Percentiles rank a stretch among this genome's conserved stretches.
Evolutionary conservation across 106 monocot species (phyloP).

Genomic region (Platanthera guangdongensis): DNA sequence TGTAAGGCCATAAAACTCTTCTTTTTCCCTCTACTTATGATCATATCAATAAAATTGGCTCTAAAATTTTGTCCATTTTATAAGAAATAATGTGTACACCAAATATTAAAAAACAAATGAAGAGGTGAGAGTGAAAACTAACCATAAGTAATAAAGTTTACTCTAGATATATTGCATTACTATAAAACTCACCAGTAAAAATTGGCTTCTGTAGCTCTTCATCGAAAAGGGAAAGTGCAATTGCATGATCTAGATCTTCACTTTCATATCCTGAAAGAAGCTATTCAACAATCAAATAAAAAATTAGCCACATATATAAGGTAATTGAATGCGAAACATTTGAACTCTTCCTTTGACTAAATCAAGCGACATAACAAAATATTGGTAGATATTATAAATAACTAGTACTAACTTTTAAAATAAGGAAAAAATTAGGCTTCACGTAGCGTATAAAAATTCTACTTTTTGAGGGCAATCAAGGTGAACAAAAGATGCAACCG

Average conservation of each 20-base stretch:
- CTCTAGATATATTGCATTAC: not conserved
- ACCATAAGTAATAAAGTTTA: not conserved
- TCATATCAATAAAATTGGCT: not conserved
- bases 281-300: slow-evolving; percentile 13
- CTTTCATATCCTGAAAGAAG: slow-evolving; percentile 31
- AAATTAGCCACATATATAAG: not conserved
- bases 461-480: too few species aligned
- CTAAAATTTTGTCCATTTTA: not conserved
- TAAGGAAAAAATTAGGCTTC: too few species aligned
- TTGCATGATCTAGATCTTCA: slow-evolving; percentile 81
- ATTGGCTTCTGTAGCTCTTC: slow-evolving; percentile 64
- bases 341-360: not conserved
- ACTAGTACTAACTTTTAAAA: too few species aligned
- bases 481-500: too few species aligned
- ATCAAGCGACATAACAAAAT: not conserved
- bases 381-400: too few species aligned
- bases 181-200: slow-evolving; percentile 34
- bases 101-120: not conserved
- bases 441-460: too few species aligned
- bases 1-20: too few species aligned
- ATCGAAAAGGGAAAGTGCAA: slow-evolving; percentile 74
- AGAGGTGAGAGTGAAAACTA: not conserved
- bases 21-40: too few species aligned
- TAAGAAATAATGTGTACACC: not conserved
- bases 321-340: not conserved